Percentiles rank a stretch among this genome's conserved stretches.
Conservation (phyloP, 768 basidiomycete genomes). For the Trametes cingulata region DNA sequence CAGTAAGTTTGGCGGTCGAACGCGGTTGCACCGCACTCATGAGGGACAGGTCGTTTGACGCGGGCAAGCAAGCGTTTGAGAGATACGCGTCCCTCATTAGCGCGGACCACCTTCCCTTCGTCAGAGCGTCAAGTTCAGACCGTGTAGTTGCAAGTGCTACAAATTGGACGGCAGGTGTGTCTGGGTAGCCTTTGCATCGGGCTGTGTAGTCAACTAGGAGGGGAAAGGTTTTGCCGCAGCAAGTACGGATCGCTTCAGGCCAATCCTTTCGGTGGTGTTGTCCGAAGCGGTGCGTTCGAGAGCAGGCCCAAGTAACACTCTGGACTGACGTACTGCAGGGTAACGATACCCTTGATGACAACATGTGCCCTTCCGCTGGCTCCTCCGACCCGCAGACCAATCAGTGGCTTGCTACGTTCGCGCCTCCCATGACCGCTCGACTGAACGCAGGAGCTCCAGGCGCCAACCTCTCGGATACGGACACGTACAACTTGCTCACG, state of each 20-base stretch:
- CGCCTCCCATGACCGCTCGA: constrained; percentile 54
- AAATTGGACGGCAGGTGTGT: constrained; percentile 68
- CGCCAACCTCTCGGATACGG: constrained; percentile 53
- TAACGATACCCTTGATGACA: constrained; percentile 68
- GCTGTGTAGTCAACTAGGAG: neutral
- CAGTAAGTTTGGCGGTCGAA: constrained; percentile 46
- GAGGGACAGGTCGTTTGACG: constrained; percentile 42
- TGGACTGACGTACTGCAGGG: constrained; percentile 11
- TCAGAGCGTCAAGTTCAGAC: constrained; percentile 49
- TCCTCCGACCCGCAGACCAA: constrained; percentile 40
- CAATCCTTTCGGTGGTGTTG: constrained; percentile 58
- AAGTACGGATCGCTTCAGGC: constrained; percentile 44
- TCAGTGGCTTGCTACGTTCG: constrained; percentile 58
- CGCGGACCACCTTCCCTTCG: constrained; percentile 49
- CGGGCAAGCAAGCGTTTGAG: constrained; percentile 51
- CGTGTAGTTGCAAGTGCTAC: constrained; percentile 68
- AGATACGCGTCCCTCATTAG: constrained; percentile 56
- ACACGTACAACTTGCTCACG: constrained; percentile 63
- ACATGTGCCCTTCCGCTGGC: constrained; percentile 61
- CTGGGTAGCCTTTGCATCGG: neutral
- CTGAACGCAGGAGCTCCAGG: constrained; percentile 64
- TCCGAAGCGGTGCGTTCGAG: constrained; percentile 47
- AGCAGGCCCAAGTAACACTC: neutral
- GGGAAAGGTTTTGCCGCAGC: constrained; percentile 60
- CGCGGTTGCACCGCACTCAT: neutral